Evolutionary conservation across 495 filamentous ascomycete genomes (phyloP).

Genomic region (Trichocladium uniseriatum): DNA sequence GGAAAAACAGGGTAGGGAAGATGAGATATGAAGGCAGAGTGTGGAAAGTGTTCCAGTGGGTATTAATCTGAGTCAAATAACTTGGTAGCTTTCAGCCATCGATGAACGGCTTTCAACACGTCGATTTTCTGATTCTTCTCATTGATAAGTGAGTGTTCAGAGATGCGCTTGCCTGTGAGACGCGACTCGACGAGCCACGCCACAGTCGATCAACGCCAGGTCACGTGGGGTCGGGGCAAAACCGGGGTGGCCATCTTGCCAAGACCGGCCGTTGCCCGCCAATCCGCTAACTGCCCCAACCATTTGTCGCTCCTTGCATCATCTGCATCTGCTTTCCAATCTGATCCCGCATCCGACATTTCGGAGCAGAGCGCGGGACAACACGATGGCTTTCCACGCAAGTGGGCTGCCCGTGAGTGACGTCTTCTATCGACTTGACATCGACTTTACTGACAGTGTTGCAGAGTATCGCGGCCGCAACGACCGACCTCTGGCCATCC

Average conservation of each 20-base stretch:
- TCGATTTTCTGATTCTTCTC: no score
- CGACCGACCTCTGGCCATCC: slow-evolving; percentile 47
- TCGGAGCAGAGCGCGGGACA: slow-evolving; percentile 8
- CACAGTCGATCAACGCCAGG: slow-evolving; percentile 7
- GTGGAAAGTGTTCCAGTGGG: no score
- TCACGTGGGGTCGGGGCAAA: slow-evolving; percentile 14
- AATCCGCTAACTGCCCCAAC: slow-evolving; percentile 9
- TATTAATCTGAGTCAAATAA: no score
- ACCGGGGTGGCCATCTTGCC: slow-evolving; percentile 10
- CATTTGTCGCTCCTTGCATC: slow-evolving; percentile 12
- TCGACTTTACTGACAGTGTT: neutral
- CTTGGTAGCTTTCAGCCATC: no score
- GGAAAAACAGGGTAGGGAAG: no score
- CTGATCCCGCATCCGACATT: slow-evolving; percentile 4
- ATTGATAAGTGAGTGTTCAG: no score
- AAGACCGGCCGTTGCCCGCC: slow-evolving; percentile 9
- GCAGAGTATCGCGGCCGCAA: slow-evolving; percentile 41
- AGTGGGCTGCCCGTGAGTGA: slow-evolving; percentile 35
- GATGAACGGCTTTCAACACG: no score
- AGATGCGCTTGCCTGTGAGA: no score
- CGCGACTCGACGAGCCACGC: no score
- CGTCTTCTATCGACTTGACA: neutral
- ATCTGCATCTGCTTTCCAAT: slow-evolving; percentile 6
- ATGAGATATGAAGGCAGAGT: no score
- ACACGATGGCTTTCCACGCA: slow-evolving; percentile 35